Conservation (phyloP, 345 rosid genomes). For the Eutrema japonicum region DNA sequence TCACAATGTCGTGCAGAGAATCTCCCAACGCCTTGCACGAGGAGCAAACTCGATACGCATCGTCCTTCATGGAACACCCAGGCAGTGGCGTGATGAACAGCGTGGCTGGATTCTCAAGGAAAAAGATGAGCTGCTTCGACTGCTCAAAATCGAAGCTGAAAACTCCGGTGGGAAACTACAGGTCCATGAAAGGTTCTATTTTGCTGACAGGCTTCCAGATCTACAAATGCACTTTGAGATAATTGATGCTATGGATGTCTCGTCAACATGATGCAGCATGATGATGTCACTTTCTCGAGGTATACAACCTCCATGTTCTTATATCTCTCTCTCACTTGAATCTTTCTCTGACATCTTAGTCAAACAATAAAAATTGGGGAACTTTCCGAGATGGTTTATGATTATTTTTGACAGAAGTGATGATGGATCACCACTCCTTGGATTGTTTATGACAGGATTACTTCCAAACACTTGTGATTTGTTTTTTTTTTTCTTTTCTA, state of each 20-base stretch:
- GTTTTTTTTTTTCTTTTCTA: no score
- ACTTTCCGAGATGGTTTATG: background rate
- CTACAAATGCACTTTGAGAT: constrained; percentile 88
- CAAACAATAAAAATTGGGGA: background rate
- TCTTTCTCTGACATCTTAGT: constrained; percentile 18
- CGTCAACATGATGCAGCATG: constrained; percentile 36
- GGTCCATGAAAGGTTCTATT: constrained; percentile 67
- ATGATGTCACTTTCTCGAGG: background rate
- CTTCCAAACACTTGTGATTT: background rate
- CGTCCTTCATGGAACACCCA: constrained; percentile 83
- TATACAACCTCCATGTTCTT: background rate
- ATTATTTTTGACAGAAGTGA: background rate
- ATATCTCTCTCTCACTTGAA: background rate
- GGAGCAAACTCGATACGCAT: constrained; percentile 49
- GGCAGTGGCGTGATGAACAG: constrained; percentile 78
- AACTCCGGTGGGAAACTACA: constrained; percentile 52
- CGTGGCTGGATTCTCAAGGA: constrained; percentile 66
- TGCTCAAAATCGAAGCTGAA: constrained; percentile 56
- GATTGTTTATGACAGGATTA: constrained; percentile 1
- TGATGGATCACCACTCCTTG: constrained; percentile 1
- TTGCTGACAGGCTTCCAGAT: constrained; percentile 59
- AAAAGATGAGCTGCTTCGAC: constrained; percentile 57
- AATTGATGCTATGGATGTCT: constrained; percentile 70
- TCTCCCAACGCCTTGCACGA: constrained; percentile 49
- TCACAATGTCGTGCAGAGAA: constrained; percentile 48